Evolutionary conservation across 2,329 filamentous ascomycete genomes (phyloP).

Genomic region (Neofusicoccum cordaticola): DNA sequence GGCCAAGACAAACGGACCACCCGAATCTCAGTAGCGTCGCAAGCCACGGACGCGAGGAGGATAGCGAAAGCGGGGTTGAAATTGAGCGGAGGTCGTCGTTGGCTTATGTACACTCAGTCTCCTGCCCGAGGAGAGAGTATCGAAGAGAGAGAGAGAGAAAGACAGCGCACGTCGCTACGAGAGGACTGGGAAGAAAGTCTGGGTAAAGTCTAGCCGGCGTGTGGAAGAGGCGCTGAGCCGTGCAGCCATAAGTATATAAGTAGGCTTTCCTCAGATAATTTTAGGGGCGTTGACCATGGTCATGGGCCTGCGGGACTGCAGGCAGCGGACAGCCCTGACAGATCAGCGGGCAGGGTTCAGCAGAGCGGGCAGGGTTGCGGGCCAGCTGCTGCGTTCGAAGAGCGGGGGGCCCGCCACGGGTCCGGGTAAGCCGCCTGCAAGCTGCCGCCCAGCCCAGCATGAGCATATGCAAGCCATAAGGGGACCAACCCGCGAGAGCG

Average conservation of each 20-base stretch:
- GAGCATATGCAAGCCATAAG: too few species aligned
- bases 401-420: too few species aligned
- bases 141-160: not conserved
- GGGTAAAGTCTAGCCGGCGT: not conserved
- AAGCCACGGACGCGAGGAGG: not conserved
- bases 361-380: not conserved
- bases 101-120: not conserved
- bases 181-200: not conserved
- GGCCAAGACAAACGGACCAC: too few species aligned
- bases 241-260: not conserved
- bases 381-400: too few species aligned
- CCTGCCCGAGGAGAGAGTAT: too few species aligned
- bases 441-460: too few species aligned
- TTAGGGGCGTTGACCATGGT: not conserved
- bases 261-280: not conserved
- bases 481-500: too few species aligned
- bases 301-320: not conserved
- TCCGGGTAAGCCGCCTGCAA: too few species aligned
- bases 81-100: not conserved
- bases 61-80: not conserved
- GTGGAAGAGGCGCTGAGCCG: not conserved
- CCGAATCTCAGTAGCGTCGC: not conserved
- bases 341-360: not conserved
- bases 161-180: not conserved
- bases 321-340: not conserved